Conservation (phyloP, 345 rosid genomes). For the Abelmoschus esculentus region DNA sequence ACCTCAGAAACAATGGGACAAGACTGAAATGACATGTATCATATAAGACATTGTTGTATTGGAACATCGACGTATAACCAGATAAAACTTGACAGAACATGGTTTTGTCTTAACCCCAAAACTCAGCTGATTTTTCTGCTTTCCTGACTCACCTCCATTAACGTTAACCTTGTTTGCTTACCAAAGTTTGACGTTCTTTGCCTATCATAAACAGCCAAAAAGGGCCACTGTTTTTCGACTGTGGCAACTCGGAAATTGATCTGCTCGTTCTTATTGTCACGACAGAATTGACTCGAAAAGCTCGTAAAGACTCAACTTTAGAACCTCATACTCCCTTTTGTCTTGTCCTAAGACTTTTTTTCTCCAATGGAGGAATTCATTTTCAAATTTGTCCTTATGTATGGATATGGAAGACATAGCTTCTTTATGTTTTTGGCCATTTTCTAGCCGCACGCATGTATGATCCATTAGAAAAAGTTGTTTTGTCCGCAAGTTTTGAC, state of each 20-base stretch:
- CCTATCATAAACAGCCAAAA: neutral
- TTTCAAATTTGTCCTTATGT: neutral
- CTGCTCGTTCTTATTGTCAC: constrained; percentile 8
- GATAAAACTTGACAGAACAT: constrained; percentile 11
- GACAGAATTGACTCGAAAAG: constrained; percentile 3
- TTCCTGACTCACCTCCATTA: constrained; percentile 23
- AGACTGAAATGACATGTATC: constrained; percentile 1
- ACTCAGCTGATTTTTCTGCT: constrained; percentile 6
- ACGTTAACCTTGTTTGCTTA: neutral
- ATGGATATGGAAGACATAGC: neutral
- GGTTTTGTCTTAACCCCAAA: constrained; percentile 4
- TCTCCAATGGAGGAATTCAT: neutral
- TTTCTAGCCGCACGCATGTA: no score
- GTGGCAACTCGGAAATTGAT: neutral
- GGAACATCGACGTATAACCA: constrained; percentile 21
- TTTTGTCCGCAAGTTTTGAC: neutral
- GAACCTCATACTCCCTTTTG: neutral
- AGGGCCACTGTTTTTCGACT: neutral
- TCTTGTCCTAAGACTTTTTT: neutral
- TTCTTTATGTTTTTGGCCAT: constrained; percentile 5
- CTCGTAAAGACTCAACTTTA: neutral
- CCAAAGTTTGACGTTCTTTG: neutral
- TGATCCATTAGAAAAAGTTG: neutral
- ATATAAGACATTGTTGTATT: neutral
- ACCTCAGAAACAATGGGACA: neutral